phyloP scores from a whole-genome alignment of 495 filamentous ascomycete genomes.

The Endocarpon pusillum region DNA sequence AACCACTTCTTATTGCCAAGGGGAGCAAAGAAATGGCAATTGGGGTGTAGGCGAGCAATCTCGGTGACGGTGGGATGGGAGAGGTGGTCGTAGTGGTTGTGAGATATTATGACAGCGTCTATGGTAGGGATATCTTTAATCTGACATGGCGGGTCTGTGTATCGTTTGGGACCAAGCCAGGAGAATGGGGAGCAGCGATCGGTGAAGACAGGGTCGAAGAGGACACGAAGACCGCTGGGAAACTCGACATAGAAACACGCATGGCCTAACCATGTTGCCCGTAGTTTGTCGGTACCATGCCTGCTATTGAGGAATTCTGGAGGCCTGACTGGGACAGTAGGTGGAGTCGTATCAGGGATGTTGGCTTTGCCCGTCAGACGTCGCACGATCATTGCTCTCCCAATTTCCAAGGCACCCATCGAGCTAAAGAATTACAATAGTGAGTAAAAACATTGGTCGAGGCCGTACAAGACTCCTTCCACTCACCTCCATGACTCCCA shows the following conservation, averaged over 20 bases:
- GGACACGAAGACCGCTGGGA: conserved; percentile 66
- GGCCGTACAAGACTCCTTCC: conserved; percentile 2
- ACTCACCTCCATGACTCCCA: too few relatives aligned
- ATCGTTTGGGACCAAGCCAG: conserved; percentile 61
- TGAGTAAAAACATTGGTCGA: neutral
- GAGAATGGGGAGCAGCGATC: conserved; percentile 65
- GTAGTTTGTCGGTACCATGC: conserved; percentile 37
- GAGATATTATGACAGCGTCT: conserved; percentile 80
- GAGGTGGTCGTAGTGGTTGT: conserved; percentile 91
- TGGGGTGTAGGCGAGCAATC: conserved; percentile 53
- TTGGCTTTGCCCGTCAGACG: conserved; percentile 40
- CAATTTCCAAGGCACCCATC: conserved; percentile 6
- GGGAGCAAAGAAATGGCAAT: conserved; percentile 77
- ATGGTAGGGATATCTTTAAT: conserved; percentile 67
- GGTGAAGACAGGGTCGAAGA: conserved; percentile 94
- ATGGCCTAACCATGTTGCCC: conserved; percentile 94
- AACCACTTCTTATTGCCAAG: conserved; percentile 88
- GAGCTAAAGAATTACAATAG: conserved; percentile 10
- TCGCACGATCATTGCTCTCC: conserved; percentile 24
- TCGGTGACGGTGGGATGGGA: conserved; percentile 56
- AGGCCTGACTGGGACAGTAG: conserved; percentile 47
- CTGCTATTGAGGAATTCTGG: conserved; percentile 51
- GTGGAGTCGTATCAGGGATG: conserved; percentile 43
- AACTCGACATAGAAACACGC: conserved; percentile 92
- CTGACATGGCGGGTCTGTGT: conserved; percentile 60